Percentiles rank a stretch among this genome's conserved stretches.
These are phyloP conservation scores for Botryococcus braunii DNA, from an alignment of 163 green algal genomes.

Conservation along the genomic window DNA sequence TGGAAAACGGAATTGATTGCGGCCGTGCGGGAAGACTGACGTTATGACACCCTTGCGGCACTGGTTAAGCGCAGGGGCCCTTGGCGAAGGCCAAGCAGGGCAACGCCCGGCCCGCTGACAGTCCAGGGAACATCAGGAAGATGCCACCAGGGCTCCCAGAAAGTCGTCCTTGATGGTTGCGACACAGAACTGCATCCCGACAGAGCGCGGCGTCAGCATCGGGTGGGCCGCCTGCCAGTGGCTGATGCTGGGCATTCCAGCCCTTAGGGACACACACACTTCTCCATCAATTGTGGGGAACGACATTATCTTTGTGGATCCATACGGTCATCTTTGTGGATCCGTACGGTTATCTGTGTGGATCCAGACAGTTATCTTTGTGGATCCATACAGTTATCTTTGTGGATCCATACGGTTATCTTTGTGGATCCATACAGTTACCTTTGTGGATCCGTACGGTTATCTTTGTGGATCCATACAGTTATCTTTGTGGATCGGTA, in stretches of 20 bases:
- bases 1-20: no score
- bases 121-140: no score
- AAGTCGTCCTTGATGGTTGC: conserved; percentile 83
- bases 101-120: no score
- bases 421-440: no score
- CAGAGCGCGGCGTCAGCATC: background rate
- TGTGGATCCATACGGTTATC: background rate
- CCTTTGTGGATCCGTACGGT: background rate
- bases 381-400: background rate
- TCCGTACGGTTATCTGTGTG: no score
- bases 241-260: background rate
- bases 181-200: conserved; percentile 65
- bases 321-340: background rate
- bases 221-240: background rate
- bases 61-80: no score
- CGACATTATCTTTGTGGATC: background rate
- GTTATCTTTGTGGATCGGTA: no score
- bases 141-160: no score
- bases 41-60: no score
- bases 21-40: no score
- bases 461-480: background rate
- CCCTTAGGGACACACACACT: background rate
- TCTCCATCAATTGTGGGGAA: background rate
- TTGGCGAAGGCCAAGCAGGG: no score
- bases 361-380: no score